phyloP scores from a whole-genome alignment of 345 rosid species.

The Gynandropsis gynandra region DNA sequence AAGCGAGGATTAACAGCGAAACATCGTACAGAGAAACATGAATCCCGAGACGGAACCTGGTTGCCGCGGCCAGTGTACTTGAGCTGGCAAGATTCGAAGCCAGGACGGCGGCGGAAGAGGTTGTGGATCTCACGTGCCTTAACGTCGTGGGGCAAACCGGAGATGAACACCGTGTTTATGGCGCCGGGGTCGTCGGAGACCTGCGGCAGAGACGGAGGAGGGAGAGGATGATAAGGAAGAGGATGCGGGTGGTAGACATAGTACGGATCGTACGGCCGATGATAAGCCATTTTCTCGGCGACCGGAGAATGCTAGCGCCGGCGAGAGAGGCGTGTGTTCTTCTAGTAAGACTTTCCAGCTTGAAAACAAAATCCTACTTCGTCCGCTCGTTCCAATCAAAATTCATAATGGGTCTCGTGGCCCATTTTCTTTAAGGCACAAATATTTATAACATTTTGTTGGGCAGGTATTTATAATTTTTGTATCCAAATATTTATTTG shows the following conservation, averaged over 20 bases:
- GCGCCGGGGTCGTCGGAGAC: slow-evolving; percentile 31
- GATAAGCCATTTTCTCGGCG: slow-evolving; percentile 36
- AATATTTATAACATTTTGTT: no score
- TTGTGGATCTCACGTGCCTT: slow-evolving; percentile 90
- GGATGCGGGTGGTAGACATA: slow-evolving; percentile 30
- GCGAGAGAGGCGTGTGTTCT: background rate
- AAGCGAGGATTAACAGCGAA: background rate
- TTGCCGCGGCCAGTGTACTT: slow-evolving; percentile 91
- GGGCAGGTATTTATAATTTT: no score
- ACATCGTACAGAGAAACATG: background rate
- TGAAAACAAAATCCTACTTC: no score
- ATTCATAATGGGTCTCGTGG: no score
- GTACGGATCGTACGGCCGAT: slow-evolving; percentile 56
- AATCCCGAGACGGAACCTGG: slow-evolving; percentile 40
- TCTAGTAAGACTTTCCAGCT: no score
- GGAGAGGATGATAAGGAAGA: slow-evolving; percentile 8
- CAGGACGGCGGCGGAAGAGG: slow-evolving; percentile 68
- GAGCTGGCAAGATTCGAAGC: slow-evolving; percentile 79
- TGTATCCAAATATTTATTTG: no score
- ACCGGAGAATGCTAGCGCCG: slow-evolving; percentile 19
- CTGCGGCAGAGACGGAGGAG: slow-evolving; percentile 18
- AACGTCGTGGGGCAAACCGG: slow-evolving; percentile 85
- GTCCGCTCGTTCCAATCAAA: no score
- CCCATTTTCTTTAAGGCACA: no score
- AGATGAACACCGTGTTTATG: slow-evolving; percentile 69